Evolutionary conservation across 2,329 filamentous ascomycete species (phyloP).

Genomic region (Diaporthe sp.): DNA sequence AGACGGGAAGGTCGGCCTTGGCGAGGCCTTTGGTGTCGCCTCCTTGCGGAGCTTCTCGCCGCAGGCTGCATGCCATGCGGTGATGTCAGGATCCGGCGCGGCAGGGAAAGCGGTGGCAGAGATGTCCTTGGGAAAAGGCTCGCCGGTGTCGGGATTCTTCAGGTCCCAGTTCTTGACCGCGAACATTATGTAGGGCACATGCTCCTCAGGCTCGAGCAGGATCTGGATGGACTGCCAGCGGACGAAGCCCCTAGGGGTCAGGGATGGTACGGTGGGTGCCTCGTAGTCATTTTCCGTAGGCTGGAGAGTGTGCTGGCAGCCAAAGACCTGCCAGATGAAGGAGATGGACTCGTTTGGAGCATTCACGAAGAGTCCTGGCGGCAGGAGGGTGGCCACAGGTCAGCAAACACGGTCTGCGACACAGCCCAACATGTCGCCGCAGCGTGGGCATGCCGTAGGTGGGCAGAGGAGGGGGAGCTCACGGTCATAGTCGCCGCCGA

Average conservation of each 20-base stretch:
- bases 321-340: slow-evolving; percentile 92
- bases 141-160: slow-evolving; percentile 79
- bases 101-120: slow-evolving; percentile 77
- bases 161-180: slow-evolving; percentile 85
- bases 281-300: slow-evolving; percentile 81
- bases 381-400: slow-evolving; percentile 7
- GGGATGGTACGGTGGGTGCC: slow-evolving; percentile 82
- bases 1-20: slow-evolving; percentile 44
- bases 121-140: slow-evolving; percentile 73
- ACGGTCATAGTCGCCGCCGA: slow-evolving; percentile 83
- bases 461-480: background rate
- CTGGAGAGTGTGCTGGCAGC: slow-evolving; percentile 90
- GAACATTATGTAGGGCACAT: slow-evolving; percentile 85
- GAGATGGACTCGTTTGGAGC: slow-evolving; percentile 83
- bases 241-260: slow-evolving; percentile 88
- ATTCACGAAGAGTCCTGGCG: slow-evolving; percentile 79
- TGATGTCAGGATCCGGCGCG: slow-evolving; percentile 82
- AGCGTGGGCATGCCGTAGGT: slow-evolving; percentile 40
- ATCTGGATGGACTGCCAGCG: slow-evolving; percentile 96
- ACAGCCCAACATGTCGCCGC: background rate
- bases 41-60: slow-evolving; percentile 78
- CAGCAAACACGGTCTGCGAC: slow-evolving; percentile 32
- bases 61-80: slow-evolving; percentile 87
- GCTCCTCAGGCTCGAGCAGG: slow-evolving; percentile 87
- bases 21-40: slow-evolving; percentile 55